phyloP scores from a whole-genome alignment of 768 basidiomycete species.

The Boletus rubroflammeus region DNA sequence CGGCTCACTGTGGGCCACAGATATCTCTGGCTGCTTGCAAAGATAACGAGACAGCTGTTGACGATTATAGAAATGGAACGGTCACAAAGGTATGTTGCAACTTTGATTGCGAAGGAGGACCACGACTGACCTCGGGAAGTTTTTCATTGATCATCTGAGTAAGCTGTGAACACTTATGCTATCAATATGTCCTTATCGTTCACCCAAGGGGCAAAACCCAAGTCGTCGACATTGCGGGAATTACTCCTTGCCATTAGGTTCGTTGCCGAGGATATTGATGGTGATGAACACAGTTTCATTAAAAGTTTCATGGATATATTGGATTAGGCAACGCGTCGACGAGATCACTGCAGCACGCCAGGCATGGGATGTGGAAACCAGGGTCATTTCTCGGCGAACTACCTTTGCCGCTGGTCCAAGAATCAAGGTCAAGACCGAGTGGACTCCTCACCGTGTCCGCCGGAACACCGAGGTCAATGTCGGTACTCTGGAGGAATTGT shows the following conservation, averaged over 20 bases:
- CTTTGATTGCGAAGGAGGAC: neutral
- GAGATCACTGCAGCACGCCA: slow-evolving; percentile 15
- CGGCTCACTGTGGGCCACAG: slow-evolving; percentile 8
- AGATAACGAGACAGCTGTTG: slow-evolving; percentile 24
- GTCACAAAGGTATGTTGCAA: slow-evolving; percentile 19
- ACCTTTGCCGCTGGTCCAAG: slow-evolving; percentile 7
- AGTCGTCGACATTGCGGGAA: slow-evolving; percentile 23
- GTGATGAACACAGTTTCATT: neutral
- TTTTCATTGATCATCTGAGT: slow-evolving; percentile 29
- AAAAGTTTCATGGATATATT: neutral
- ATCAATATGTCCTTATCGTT: neutral
- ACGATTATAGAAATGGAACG: slow-evolving; percentile 15
- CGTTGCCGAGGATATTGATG: neutral
- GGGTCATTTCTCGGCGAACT: slow-evolving; percentile 7
- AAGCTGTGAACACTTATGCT: neutral
- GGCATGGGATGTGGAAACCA: slow-evolving; percentile 3
- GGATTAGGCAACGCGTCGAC: slow-evolving; percentile 16
- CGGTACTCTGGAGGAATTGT: slow-evolving; percentile 2
- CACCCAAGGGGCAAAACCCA: slow-evolving; percentile 17
- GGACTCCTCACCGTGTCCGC: slow-evolving; percentile 8
- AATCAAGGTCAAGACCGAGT: neutral
- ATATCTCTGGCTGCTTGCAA: slow-evolving; percentile 30
- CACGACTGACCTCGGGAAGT: slow-evolving; percentile 14
- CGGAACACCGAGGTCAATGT: slow-evolving; percentile 12
- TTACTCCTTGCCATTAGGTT: slow-evolving; percentile 25